A percentile compares a stretch with the other conserved stretches of the same genome.
Conservation (phyloP, 148 eudicot genomes). For the Tetragonia tetragonoides region DNA sequence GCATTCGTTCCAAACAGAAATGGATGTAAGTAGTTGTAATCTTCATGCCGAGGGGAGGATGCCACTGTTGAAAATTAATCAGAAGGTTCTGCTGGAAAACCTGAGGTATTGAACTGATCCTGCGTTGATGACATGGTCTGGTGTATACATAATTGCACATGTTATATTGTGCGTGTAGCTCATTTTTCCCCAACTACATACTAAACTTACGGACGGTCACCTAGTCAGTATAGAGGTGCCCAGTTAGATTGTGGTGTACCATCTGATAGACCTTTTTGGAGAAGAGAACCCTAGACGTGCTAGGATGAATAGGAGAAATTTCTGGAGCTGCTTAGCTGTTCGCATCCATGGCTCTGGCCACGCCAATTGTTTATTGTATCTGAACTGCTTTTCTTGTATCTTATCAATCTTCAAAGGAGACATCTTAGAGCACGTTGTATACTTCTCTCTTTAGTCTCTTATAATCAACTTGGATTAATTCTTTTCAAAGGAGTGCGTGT, state of each 20-base stretch:
- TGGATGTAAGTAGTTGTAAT: conserved; percentile 6
- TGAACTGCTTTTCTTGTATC: neutral
- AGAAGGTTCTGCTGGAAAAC: conserved; percentile 11
- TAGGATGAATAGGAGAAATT: neutral
- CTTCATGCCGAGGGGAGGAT: conserved; percentile 3
- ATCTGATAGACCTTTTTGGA: conserved; percentile 3
- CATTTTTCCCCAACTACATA: conserved; percentile 13
- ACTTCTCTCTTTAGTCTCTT: neutral
- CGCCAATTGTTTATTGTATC: conserved; percentile 15
- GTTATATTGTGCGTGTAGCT: conserved; percentile 15
- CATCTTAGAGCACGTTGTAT: conserved; percentile 7
- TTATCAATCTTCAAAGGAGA: conserved; percentile 4
- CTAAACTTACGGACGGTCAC: conserved; percentile 16
- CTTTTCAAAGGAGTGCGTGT: neutral
- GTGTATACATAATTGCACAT: conserved; percentile 24
- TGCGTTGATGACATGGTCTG: conserved; percentile 3
- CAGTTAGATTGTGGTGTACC: neutral
- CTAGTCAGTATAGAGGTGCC: conserved; percentile 8
- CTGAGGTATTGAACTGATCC: conserved; percentile 20
- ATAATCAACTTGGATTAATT: neutral
- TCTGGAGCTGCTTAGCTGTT: conserved; percentile 3
- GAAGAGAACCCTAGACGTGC: neutral
- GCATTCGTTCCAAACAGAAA: neutral
- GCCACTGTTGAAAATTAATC: neutral
- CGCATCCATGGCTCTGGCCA: conserved; percentile 9